phyloP scores from a whole-genome alignment of 129 eudicot species.

The Flaveria linearis region DNA sequence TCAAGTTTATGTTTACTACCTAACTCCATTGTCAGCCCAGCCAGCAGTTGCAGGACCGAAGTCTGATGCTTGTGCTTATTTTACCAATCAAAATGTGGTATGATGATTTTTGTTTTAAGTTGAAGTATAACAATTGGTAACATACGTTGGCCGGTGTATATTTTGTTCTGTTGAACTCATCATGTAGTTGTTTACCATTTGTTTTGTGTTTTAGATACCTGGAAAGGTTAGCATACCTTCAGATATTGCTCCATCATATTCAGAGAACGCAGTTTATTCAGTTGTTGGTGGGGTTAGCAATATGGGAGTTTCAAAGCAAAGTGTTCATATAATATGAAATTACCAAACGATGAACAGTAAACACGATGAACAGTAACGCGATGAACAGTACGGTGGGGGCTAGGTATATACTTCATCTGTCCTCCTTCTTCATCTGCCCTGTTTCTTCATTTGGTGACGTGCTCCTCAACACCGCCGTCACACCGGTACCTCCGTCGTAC shows the following conservation, averaged over 20 bases:
- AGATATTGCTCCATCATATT: conserved; percentile 24
- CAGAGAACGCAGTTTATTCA: conserved; percentile 35
- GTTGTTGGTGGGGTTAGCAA: conserved; percentile 41
- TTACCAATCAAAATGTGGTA: conserved; percentile 49
- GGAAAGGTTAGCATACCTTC: conserved; percentile 41
- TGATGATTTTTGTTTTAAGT: neutral
- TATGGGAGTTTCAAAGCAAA: conserved; percentile 40
- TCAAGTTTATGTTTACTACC: conserved; percentile 19
- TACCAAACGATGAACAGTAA: too few species aligned
- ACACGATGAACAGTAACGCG: too few species aligned
- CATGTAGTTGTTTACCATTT: neutral
- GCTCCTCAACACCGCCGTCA: too few species aligned
- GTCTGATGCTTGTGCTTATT: conserved; percentile 38
- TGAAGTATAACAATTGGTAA: neutral
- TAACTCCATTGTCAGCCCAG: conserved; percentile 45
- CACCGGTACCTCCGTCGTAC: too few species aligned
- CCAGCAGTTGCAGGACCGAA: conserved; percentile 41
- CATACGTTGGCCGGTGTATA: neutral
- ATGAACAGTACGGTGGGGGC: too few species aligned
- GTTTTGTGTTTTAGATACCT: conserved; percentile 34
- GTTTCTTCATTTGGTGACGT: too few species aligned
- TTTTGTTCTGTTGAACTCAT: neutral
- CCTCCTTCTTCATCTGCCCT: too few species aligned
- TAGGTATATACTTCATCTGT: too few species aligned
- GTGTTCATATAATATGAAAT: too few species aligned